Evolutionary conservation across 1,139 yeast species (phyloP).

Genomic region (Pichia inconspicua): DNA sequence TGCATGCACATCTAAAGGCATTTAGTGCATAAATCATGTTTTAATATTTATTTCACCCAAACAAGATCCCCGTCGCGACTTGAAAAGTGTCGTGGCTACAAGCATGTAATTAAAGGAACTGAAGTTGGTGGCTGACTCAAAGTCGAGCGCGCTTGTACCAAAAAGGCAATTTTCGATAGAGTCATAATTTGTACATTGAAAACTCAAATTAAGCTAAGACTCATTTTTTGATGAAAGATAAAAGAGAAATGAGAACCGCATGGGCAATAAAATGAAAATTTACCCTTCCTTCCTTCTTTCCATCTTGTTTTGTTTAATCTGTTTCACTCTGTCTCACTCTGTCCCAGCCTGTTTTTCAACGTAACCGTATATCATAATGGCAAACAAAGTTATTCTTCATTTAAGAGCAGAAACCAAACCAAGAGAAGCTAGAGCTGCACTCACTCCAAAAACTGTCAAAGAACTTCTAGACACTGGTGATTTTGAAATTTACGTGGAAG

Average conservation of each 20-base stretch:
- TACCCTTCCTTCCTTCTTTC: neutral
- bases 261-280: neutral
- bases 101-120: too few species aligned
- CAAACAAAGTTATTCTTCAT: constrained; percentile 48
- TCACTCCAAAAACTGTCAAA: constrained; percentile 87
- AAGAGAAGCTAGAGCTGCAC: constrained; percentile 92
- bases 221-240: neutral
- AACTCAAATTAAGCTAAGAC: too few species aligned
- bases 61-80: neutral
- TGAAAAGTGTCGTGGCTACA: neutral
- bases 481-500: constrained; percentile 79
- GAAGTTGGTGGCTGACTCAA: too few species aligned
- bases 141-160: neutral
- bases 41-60: too few species aligned
- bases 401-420: constrained; percentile 97
- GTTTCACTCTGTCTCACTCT: too few species aligned
- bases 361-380: constrained; percentile 10
- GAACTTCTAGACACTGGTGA: constrained; percentile 73
- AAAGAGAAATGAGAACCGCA: too few species aligned
- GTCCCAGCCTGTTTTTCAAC: too few species aligned
- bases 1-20: too few species aligned
- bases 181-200: too few species aligned
- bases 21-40: too few species aligned
- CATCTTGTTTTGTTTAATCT: neutral
- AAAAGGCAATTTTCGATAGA: neutral